Evolutionary conservation across 140 eudicot genomes (phyloP), one percentile per base, ranked within the genome.

Genomic region (Ambrosia hybrid): DNA sequence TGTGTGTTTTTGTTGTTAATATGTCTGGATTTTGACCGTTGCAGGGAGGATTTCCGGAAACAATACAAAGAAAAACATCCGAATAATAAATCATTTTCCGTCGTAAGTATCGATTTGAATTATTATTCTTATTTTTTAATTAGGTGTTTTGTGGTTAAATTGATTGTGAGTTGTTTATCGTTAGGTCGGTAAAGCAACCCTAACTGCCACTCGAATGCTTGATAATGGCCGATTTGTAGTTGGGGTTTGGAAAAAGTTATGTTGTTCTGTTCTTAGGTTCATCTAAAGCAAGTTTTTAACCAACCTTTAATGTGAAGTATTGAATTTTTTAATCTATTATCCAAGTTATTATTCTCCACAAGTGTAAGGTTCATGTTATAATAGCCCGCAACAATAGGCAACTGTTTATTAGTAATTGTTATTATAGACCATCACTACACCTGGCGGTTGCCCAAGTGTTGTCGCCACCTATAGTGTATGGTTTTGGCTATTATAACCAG

Each of bases 101-200:
- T 77, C 15, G 93, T 86, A 43, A 75, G 88, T 68, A 30, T 58
- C 55, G 62, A 48, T 46, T 41, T 34, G 52, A 8, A 6, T 33
- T 4, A 4, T 2, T 3, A n/a, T n/a, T n/a, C n/a, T n/a, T n/a
- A n/a, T 39, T 3, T n/a, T n/a, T n/a, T n/a, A n/a, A n/a, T n/a
- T n/a, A n/a, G n/a, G n/a, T n/a, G n/a, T n/a, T n/a, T 46, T 46
- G 13, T 46, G 13, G 58, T 38, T 45, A 12, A 36, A 11, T 8
- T 12, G 41, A 5, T n/a, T 52, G 2, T 51, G 65, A 21, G 53
- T 59, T 16, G 68, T 63, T 11, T 36, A 11, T 43, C 49, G 52
- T 16, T 51, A 89, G 96, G 91, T 87, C 12, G 90, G 90, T 9
- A 89, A 86, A 81, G 96, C 94, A n/a, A n/a, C n/a, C n/a, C n/a